Base-by-base conservation (phyloP, 2,329 filamentous ascomycete species). In the Mariannaea sp. region DNA sequence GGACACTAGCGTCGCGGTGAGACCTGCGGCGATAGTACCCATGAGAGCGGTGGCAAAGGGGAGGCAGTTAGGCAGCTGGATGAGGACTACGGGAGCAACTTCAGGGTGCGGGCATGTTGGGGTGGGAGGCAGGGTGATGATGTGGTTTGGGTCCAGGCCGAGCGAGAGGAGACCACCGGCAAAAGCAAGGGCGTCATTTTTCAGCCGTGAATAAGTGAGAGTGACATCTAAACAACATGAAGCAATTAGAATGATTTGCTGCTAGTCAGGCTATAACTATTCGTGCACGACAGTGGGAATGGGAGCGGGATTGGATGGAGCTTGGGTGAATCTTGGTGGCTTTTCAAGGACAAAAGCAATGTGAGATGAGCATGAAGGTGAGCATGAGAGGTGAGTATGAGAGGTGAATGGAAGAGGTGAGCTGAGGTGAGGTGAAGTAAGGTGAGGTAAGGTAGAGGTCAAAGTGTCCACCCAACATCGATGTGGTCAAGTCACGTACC, bases 21-120 rank as follows among this genome's bases (percentile, higher is more conserved):
- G 60, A 2, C 73, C 73, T 4, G 74, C 65, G 7, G 74, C 74
- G 20, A 75, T 61, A n/a, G 65, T 58, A 38, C 74, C 74, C 39
- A 75, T 62, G 2, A 73, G 24, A 7, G 71, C 46, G 1, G 73
- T 67, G 0, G 68, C 66, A 27, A 75, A 75, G n/a, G 70, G 65
- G 2, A 76, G 63, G 45, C 68, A 73, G 59, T 77, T 77, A 32
- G 74, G 74, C 8, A 76, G 65, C 53, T 76, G 74, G 54, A 77
- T 64, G 22, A 76, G 67, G 19, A 77, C 73, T 12, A 76, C 65
- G 2, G 74, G 74, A 0, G 74, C 71, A 43, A 76, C 62, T 52
- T 76, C 69, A 3, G 74, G 72, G 0, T 65, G 55, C 4, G 66
- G 51, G 41, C 74, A 76, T 10, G 73, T 70, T 7, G 73, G 60